A percentile compares a stretch with the other conserved stretches of the same genome.
Evolutionary conservation across 345 rosid genomes (phyloP).

Genomic region (Eutrema heterophyllum): DNA sequence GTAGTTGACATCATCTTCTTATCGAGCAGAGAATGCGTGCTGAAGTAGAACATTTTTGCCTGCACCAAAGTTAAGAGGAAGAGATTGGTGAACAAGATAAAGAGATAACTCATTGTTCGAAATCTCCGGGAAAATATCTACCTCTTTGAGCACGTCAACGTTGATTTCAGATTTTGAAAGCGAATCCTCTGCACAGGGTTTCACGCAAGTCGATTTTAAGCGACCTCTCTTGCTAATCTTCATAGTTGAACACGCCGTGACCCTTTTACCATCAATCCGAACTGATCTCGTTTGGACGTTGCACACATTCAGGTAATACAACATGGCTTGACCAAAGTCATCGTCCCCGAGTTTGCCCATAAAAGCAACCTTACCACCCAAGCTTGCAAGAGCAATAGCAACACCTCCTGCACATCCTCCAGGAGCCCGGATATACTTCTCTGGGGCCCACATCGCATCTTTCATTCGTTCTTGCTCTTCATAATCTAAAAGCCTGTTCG

Average conservation of each 20-base stretch:
- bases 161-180: constrained; percentile 74
- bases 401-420: constrained; percentile 85
- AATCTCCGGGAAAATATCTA: constrained; percentile 20
- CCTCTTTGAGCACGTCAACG: constrained; percentile 87
- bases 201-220: constrained; percentile 53
- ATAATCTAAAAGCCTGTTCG: constrained; percentile 70
- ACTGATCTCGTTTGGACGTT: constrained; percentile 79
- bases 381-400: constrained; percentile 73
- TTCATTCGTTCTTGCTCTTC: constrained; percentile 63
- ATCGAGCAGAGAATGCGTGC: constrained; percentile 76
- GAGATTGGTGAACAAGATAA: constrained; percentile 22
- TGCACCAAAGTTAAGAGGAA: constrained; percentile 31
- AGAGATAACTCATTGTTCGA: background rate
- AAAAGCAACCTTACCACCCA: constrained; percentile 87
- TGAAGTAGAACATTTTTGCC: constrained; percentile 91
- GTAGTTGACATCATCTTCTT: constrained; percentile 65
- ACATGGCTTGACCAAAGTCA: constrained; percentile 72
- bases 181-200: constrained; percentile 86
- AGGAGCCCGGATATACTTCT: constrained; percentile 69
- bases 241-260: constrained; percentile 65
- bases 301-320: constrained; percentile 61
- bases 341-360: constrained; percentile 95
- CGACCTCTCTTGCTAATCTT: constrained; percentile 76
- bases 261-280: constrained; percentile 52
- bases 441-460: constrained; percentile 66